Percentiles rank a stretch among this genome's conserved stretches.
phyloP scores from a whole-genome alignment of 192 early-diverging fungal species.

The Diversispora eburnea region DNA sequence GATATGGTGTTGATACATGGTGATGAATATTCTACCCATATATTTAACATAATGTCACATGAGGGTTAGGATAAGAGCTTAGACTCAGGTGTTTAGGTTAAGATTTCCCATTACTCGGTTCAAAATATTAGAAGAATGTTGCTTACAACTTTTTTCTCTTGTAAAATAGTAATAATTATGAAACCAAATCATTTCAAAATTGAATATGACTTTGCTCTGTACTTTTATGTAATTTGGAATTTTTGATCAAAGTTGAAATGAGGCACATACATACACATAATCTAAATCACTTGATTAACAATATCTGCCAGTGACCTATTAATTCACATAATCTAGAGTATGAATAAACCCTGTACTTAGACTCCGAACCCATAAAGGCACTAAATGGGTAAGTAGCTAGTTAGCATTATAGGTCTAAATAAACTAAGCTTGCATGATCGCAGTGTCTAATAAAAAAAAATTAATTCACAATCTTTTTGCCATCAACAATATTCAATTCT shows the following conservation, averaged over 20 bases:
- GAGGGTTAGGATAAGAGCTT: too few species aligned
- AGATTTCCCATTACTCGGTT: too few species aligned
- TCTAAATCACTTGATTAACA: background rate
- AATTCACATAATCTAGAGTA: background rate
- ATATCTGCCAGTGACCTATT: background rate
- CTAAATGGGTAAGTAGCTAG: background rate
- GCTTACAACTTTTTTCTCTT: background rate
- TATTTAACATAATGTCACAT: too few species aligned
- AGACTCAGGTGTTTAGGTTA: too few species aligned
- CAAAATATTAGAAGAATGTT: background rate
- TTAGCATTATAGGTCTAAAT: too few species aligned
- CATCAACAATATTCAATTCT: too few species aligned
- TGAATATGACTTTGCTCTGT: background rate
- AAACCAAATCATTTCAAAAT: background rate
- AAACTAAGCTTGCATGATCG: too few species aligned
- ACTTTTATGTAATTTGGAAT: background rate
- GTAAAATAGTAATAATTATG: background rate
- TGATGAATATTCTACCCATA: too few species aligned
- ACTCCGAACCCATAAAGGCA: background rate
- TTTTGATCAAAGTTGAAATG: slow-evolving; percentile 2
- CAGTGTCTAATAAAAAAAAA: too few species aligned
- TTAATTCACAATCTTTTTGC: too few species aligned
- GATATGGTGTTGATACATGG: too few species aligned
- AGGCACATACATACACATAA: background rate
- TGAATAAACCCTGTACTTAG: background rate